phyloP scores from a whole-genome alignment of 441 rosid genomes.

The Theobroma grandiflorum region DNA sequence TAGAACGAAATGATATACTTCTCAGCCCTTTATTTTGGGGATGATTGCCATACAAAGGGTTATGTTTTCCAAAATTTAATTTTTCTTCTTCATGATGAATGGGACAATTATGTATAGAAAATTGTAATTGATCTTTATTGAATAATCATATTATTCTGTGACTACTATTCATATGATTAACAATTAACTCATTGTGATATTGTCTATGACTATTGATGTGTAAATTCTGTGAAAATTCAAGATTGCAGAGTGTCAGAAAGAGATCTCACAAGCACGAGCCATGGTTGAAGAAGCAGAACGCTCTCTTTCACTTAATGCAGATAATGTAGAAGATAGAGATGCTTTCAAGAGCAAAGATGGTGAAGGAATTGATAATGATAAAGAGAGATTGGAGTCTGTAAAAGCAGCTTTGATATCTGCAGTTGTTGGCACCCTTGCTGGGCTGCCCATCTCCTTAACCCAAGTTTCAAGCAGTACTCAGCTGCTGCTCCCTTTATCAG shows the following conservation, averaged over 20 bases:
- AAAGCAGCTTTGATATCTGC: constrained; percentile 83
- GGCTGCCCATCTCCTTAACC: constrained; percentile 65
- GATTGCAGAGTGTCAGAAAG: constrained; percentile 87
- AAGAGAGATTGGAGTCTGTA: constrained; percentile 81
- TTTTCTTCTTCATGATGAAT: not conserved
- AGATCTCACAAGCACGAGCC: constrained; percentile 75
- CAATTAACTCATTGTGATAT: not conserved
- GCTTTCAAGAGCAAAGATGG: constrained; percentile 7
- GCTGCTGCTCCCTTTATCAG: constrained; percentile 64
- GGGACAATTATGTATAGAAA: not conserved
- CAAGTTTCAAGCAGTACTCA: constrained; percentile 56
- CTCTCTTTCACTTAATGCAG: constrained; percentile 43
- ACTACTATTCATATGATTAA: not conserved
- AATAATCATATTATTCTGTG: not conserved
- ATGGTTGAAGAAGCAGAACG: constrained; percentile 84
- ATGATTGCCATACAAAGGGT: not conserved
- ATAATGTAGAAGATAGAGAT: constrained; percentile 28
- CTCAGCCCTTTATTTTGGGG: not conserved
- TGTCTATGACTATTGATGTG: constrained; percentile 14
- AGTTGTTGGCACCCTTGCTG: constrained; percentile 71
- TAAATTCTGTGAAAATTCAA: constrained; percentile 29
- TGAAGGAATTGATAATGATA: constrained; percentile 48
- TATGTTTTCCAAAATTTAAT: not conserved
- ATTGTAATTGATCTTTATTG: not conserved
- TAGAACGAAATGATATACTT: not conserved